These are phyloP conservation scores for Geranium brycei DNA, from an alignment of 345 rosid genomes.

Conservation along the genomic window DNA sequence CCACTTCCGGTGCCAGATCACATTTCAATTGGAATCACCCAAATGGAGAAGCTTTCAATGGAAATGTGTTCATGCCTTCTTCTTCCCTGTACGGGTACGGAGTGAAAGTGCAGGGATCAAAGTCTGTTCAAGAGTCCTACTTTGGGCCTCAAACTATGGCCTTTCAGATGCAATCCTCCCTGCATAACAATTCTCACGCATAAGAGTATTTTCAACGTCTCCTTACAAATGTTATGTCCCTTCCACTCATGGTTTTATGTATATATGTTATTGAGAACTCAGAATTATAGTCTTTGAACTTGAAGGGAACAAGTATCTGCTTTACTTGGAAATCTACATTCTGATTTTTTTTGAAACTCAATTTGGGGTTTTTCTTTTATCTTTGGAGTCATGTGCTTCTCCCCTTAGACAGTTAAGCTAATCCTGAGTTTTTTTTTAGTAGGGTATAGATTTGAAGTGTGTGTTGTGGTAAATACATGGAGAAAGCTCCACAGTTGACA, in stretches of 20 bases:
- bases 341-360: not conserved
- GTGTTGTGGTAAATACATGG: not conserved
- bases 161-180: conserved; percentile 36
- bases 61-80: conserved; percentile 25
- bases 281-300: conserved; percentile 13
- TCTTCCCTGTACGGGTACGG: conserved; percentile 26
- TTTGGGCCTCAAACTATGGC: conserved; percentile 22
- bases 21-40: conserved; percentile 44
- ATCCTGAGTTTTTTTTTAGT: not conserved
- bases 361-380: not conserved
- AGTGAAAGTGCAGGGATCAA: conserved; percentile 29
- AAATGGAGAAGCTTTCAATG: conserved; percentile 23
- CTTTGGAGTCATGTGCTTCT: too few relatives aligned
- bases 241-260: conserved; percentile 12
- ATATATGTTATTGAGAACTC: conserved; percentile 21
- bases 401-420: too few relatives aligned
- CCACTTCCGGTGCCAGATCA: conserved; percentile 26
- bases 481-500: not conserved
- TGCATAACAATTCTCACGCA: conserved; percentile 27
- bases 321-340: conserved; percentile 14
- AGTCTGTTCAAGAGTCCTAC: conserved; percentile 16
- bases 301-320: conserved; percentile 12
- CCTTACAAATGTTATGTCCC: conserved; percentile 11
- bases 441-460: not conserved
- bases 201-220: conserved; percentile 14